Evolutionary conservation across 768 basidiomycete species (phyloP).

Genomic region (Auricularia sp.): DNA sequence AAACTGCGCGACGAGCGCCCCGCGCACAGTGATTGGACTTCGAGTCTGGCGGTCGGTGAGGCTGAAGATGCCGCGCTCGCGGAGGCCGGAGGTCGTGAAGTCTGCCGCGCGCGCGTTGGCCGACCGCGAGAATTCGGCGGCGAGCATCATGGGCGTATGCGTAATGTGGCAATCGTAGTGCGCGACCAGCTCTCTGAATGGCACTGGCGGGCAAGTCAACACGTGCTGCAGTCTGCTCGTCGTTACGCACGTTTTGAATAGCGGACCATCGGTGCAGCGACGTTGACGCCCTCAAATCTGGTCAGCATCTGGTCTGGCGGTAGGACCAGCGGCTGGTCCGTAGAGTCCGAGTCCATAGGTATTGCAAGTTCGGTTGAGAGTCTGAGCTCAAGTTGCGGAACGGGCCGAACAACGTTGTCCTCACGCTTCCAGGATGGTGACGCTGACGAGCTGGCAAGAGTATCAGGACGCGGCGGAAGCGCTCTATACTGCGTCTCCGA

Average conservation of each 20-base stretch:
- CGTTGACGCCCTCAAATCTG: constrained; percentile 23
- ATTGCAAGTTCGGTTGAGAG: too few relatives aligned
- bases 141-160: constrained; percentile 38
- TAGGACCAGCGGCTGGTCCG: constrained; percentile 4
- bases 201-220: constrained; percentile 15
- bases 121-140: constrained; percentile 34
- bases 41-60: constrained; percentile 17
- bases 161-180: constrained; percentile 35
- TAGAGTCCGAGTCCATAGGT: too few relatives aligned
- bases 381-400: too few relatives aligned
- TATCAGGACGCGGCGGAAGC: constrained; percentile 84
- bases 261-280: constrained; percentile 32
- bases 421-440: constrained; percentile 47
- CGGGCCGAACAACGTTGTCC: too few relatives aligned
- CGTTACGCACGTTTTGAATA: constrained; percentile 27
- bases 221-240: too few relatives aligned
- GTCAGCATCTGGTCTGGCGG: constrained; percentile 24
- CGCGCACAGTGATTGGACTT: constrained; percentile 17
- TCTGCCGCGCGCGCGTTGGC: constrained; percentile 30
- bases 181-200: constrained; percentile 32
- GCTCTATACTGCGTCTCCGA: constrained; percentile 72
- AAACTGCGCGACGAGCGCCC: constrained; percentile 34
- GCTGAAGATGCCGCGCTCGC: constrained; percentile 33
- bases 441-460: constrained; percentile 84
- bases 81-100: constrained; percentile 24